phyloP scores from a whole-genome alignment of 169 alveolate species.

The Eimeria brunetti region DNA sequence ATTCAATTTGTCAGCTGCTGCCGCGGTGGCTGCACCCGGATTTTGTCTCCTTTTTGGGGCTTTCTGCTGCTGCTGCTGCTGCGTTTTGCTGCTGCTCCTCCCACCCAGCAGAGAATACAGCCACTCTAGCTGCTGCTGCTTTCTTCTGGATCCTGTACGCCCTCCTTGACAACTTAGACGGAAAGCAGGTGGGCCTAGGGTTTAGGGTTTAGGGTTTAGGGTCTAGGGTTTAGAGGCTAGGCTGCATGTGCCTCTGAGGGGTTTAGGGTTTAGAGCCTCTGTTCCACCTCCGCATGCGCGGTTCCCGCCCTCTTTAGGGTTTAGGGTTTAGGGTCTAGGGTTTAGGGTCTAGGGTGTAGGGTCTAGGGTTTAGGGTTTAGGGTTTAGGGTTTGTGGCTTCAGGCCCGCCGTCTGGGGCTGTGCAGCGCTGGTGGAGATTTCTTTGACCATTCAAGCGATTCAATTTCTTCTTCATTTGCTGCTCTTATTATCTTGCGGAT shows the following conservation, averaged over 20 bases:
- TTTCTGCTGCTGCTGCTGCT: slow-evolving; percentile 40
- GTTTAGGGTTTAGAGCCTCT: neutral
- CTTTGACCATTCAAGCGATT: slow-evolving; percentile 75
- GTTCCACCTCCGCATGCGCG: neutral
- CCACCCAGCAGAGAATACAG: neutral
- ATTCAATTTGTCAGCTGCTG: slow-evolving; percentile 6
- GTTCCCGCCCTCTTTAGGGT: neutral
- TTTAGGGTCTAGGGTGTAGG: slow-evolving; percentile 5
- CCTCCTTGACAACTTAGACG: slow-evolving; percentile 65
- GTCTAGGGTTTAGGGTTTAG: slow-evolving; percentile 4
- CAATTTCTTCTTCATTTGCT: slow-evolving; percentile 59
- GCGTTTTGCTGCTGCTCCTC: slow-evolving; percentile 69
- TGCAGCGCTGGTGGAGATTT: slow-evolving; percentile 79
- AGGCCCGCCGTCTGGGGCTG: slow-evolving; percentile 74
- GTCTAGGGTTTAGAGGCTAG: neutral
- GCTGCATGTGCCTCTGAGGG: neutral
- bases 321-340: neutral
- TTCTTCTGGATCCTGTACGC: slow-evolving; percentile 66
- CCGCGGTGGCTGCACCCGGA: slow-evolving; percentile 64
- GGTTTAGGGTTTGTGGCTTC: slow-evolving; percentile 16
- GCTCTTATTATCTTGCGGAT: neutral
- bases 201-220: slow-evolving; percentile 16
- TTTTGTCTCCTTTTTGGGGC: slow-evolving; percentile 48
- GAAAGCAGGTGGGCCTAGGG: slow-evolving; percentile 65
- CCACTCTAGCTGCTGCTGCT: slow-evolving; percentile 46